These are phyloP conservation scores for Trapa incisa DNA, from an alignment of 345 rosid species.

Conservation along the genomic window DNA sequence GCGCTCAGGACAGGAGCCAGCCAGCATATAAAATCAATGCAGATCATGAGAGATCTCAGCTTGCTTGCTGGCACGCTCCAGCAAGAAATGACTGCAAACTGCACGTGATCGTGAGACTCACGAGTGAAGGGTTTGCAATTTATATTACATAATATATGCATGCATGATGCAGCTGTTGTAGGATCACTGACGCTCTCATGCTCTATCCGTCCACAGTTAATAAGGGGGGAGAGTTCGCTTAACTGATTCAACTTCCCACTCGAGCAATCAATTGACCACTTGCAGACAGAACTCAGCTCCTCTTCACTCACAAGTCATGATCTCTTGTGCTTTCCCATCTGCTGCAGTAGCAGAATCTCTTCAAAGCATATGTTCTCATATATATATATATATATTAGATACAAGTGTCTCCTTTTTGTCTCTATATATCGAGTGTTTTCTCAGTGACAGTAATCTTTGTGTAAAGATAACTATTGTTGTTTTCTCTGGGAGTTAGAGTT, in stretches of 20 bases:
- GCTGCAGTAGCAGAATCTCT: not conserved
- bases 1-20: not conserved
- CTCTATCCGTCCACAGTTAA: not conserved
- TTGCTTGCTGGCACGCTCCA: constrained; percentile 7
- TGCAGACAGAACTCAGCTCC: not conserved
- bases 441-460: not conserved
- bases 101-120: not conserved
- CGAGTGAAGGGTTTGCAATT: not conserved
- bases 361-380: not conserved
- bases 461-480: not conserved
- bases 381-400: not conserved
- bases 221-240: not conserved
- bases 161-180: not conserved
- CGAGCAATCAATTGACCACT: not conserved
- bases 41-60: constrained; percentile 5
- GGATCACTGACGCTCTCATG: not conserved
- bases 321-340: not conserved
- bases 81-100: not conserved
- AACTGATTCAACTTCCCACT: not conserved
- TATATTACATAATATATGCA: not conserved
- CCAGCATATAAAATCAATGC: not conserved
- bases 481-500: not conserved
- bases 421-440: not conserved
- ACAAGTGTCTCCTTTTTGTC: not conserved
- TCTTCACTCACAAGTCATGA: not conserved